Evolutionary conservation across 768 basidiomycete species (phyloP).

Genomic region (Daedaleopsis sinensis): DNA sequence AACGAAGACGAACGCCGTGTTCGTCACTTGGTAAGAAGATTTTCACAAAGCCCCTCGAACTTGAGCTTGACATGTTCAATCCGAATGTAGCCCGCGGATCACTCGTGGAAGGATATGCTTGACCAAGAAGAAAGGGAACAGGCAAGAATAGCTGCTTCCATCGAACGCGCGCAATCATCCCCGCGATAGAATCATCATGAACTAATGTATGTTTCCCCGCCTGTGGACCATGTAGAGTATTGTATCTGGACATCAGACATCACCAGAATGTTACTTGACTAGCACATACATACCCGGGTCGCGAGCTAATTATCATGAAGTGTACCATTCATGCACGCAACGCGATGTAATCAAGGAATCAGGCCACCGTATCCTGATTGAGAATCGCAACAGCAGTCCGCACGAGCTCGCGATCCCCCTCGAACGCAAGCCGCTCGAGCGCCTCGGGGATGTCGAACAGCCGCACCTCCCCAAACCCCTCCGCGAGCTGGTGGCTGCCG

Average conservation of each 20-base stretch:
- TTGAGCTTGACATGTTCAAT: background rate
- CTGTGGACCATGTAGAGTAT: too few relatives aligned
- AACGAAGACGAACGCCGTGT: constrained; percentile 33
- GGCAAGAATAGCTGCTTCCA: background rate
- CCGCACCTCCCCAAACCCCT: constrained; percentile 10
- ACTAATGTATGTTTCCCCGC: too few relatives aligned
- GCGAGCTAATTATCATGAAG: too few relatives aligned
- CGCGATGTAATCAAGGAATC: too few relatives aligned
- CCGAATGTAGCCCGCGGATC: constrained; percentile 26
- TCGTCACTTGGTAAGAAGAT: constrained; percentile 22
- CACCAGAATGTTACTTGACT: too few relatives aligned
- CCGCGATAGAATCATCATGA: background rate
- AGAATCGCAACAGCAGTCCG: constrained; percentile 5
- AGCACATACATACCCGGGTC: too few relatives aligned
- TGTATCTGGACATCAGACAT: too few relatives aligned
- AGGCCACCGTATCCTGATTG: background rate
- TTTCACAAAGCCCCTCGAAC: too few relatives aligned
- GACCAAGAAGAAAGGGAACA: constrained; percentile 24
- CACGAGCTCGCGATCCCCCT: constrained; percentile 14
- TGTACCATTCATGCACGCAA: too few relatives aligned
- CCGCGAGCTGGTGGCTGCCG: constrained; percentile 13
- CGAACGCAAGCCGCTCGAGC: constrained; percentile 3
- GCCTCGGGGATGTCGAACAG: constrained; percentile 15
- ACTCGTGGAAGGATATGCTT: constrained; percentile 36
- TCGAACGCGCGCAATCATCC: background rate